phyloP scores from a whole-genome alignment of 805 yeast species.

The Monosporozyma siamensis region DNA sequence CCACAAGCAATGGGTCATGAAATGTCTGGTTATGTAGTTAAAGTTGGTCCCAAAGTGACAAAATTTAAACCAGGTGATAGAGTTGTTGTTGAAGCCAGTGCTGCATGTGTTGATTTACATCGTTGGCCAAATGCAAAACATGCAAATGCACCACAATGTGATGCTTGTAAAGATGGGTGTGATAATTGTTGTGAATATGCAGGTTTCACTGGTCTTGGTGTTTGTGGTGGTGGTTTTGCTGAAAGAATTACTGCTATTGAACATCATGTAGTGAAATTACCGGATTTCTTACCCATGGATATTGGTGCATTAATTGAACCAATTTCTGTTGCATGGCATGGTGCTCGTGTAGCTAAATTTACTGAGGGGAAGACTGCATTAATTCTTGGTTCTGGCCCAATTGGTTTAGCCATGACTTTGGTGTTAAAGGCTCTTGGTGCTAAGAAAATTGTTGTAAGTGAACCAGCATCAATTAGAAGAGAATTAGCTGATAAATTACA shows the following conservation, averaged over 20 bases:
- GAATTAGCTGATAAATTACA: constrained; percentile 40
- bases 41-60: constrained; percentile 39
- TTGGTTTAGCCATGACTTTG: constrained; percentile 50
- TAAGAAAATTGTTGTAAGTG: constrained; percentile 41
- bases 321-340: constrained; percentile 50
- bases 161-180: constrained; percentile 39
- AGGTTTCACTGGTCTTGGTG: constrained; percentile 48
- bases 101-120: constrained; percentile 41
- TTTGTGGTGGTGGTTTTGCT: constrained; percentile 46
- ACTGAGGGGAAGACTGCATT: constrained; percentile 38
- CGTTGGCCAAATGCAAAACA: constrained; percentile 32
- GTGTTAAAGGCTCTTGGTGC: constrained; percentile 45
- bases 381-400: constrained; percentile 55
- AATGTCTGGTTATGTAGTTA: constrained; percentile 37
- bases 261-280: constrained; percentile 34
- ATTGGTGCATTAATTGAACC: constrained; percentile 53
- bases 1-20: constrained; percentile 49
- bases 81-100: constrained; percentile 55
- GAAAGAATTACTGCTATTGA: constrained; percentile 39
- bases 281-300: constrained; percentile 38
- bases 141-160: constrained; percentile 7
- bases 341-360: constrained; percentile 39
- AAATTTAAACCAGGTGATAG: constrained; percentile 43
- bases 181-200: constrained; percentile 45
- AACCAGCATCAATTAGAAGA: constrained; percentile 42